These are phyloP conservation scores for Anthracocystis setariae DNA, from an alignment of 1,284 basidiomycete genomes.

Conservation along the genomic window DNA sequence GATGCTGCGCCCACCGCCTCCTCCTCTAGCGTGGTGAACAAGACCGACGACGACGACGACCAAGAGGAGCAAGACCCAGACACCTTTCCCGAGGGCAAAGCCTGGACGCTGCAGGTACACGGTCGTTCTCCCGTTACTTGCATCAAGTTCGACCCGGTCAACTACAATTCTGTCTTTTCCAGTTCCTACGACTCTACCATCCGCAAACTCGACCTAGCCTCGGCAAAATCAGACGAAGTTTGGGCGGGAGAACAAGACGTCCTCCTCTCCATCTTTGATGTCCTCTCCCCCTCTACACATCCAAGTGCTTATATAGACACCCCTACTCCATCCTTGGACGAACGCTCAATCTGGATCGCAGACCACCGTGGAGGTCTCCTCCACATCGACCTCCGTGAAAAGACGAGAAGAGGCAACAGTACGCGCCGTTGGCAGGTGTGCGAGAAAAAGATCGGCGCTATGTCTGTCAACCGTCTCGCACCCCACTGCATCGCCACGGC, in stretches of 20 bases:
- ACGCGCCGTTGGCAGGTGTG: slow-evolving; percentile 62
- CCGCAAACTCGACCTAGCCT: slow-evolving; percentile 53
- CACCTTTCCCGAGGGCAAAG: slow-evolving; percentile 30
- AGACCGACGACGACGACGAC: slow-evolving; percentile 29
- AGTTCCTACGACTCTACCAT: slow-evolving; percentile 62
- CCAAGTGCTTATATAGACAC: slow-evolving; percentile 49
- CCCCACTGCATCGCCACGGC: slow-evolving; percentile 63
- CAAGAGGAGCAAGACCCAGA: slow-evolving; percentile 35
- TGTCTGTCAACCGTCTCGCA: slow-evolving; percentile 55
- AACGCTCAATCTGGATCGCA: slow-evolving; percentile 63
- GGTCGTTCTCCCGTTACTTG: slow-evolving; percentile 59
- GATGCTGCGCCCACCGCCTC: slow-evolving; percentile 42
- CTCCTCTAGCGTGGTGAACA: slow-evolving; percentile 15
- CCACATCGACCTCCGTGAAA: slow-evolving; percentile 59
- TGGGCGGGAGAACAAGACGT: slow-evolving; percentile 57
- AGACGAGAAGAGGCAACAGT: slow-evolving; percentile 20
- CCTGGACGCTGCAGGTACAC: slow-evolving; percentile 60
- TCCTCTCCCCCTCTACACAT: slow-evolving; percentile 56
- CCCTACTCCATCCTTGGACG: slow-evolving; percentile 45
- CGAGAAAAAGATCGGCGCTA: slow-evolving; percentile 66
- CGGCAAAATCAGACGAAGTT: slow-evolving; percentile 44
- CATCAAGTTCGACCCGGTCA: slow-evolving; percentile 61
- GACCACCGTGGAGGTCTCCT: slow-evolving; percentile 63
- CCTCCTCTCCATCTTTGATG: slow-evolving; percentile 62
- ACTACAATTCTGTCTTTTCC: slow-evolving; percentile 51